Percentiles rank a stretch among this genome's conserved stretches.
Conservation (phyloP, 2,329 filamentous ascomycete genomes). For the Blastomyces gilchristii region DNA sequence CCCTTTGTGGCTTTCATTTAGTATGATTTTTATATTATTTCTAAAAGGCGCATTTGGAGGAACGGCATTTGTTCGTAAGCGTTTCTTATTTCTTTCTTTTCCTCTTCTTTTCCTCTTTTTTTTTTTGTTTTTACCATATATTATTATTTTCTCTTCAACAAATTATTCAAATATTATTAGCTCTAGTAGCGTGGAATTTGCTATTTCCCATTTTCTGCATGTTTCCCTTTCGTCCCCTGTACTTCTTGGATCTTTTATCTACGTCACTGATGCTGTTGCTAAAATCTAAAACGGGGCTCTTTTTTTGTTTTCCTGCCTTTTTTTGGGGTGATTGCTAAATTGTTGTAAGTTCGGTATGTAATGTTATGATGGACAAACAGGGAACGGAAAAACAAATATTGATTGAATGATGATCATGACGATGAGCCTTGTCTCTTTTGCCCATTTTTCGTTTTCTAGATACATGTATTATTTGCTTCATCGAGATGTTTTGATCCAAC, state of each 20-base stretch:
- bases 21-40: not conserved
- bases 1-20: conserved; percentile 1
- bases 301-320: not conserved
- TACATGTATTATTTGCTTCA: not conserved
- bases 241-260: not conserved
- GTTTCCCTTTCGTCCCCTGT: not conserved
- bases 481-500: not conserved
- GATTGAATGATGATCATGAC: not conserved
- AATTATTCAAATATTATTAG: not conserved
- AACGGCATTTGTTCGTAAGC: not conserved
- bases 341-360: not conserved
- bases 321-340: not conserved
- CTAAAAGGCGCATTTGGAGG: conserved; percentile 10
- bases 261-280: not conserved
- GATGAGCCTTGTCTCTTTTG: conserved; percentile 6
- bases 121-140: not conserved
- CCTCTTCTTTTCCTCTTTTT: not conserved
- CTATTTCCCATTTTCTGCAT: conserved; percentile 3
- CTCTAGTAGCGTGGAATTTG: not conserved
- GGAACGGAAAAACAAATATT: not conserved
- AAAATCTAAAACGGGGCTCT: not conserved
- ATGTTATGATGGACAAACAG: not conserved
- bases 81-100: not conserved
- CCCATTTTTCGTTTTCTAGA: conserved; percentile 5
- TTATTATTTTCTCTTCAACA: not conserved